Evolutionary conservation across 1,284 basidiomycete species (phyloP).

Genomic region (Trichosporon sp.): DNA sequence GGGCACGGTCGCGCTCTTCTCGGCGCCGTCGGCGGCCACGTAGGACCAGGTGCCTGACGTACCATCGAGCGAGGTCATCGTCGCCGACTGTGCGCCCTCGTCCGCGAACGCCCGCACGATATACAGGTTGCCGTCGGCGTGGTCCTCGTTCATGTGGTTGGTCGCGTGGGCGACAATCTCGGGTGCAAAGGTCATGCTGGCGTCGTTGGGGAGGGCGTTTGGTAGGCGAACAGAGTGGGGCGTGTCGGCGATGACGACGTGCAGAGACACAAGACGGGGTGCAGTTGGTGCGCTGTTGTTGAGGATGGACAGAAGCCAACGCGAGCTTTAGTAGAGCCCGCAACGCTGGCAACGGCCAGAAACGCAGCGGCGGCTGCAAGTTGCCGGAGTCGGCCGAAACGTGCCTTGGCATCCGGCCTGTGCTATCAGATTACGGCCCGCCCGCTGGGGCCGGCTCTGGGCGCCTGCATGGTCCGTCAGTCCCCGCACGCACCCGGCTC

Average conservation of each 20-base stretch:
- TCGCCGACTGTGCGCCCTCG: not conserved
- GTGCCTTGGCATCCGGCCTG: not conserved
- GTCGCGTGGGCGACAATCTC: constrained; percentile 2
- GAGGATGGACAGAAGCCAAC: no score
- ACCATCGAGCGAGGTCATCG: constrained; percentile 1
- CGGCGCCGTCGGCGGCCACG: not conserved
- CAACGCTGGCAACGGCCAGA: no score
- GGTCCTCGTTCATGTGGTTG: constrained; percentile 10
- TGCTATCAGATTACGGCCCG: not conserved
- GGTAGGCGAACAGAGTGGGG: not conserved
- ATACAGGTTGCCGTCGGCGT: constrained; percentile 11
- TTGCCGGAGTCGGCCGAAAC: not conserved
- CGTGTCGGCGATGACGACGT: not conserved
- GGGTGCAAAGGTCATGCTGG: not conserved
- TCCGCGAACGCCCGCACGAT: constrained; percentile 10
- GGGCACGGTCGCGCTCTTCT: not conserved
- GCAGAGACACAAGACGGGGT: no score
- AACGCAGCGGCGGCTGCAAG: no score
- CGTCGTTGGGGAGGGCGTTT: no score
- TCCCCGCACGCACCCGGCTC: no score
- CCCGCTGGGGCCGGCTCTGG: not conserved
- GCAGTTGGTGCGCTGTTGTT: no score
- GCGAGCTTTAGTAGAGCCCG: no score
- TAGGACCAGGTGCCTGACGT: constrained; percentile 4
- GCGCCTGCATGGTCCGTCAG: no score